Percentiles rank a stretch among this genome's conserved stretches.
These are phyloP conservation scores for Lecanicillium sp. DNA, from an alignment of 2,329 filamentous ascomycete genomes.

Conservation along the genomic window DNA sequence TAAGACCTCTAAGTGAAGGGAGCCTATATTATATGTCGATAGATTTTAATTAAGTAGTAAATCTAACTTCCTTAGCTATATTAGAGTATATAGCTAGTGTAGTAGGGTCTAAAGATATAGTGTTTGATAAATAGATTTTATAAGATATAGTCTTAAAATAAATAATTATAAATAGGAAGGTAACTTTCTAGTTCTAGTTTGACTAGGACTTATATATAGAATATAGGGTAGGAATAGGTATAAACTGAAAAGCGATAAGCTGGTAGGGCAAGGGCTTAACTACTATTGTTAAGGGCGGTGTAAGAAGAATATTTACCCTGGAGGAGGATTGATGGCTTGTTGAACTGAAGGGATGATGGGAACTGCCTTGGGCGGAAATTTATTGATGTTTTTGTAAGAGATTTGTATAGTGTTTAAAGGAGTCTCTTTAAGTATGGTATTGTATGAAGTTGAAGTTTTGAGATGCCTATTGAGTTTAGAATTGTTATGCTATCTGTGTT, in stretches of 20 bases:
- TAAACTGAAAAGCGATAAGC: background rate
- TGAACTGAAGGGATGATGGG: conserved; percentile 1
- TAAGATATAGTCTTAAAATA: conserved; percentile 7
- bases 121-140: conserved; percentile 9
- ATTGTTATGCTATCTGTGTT: no score
- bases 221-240: background rate
- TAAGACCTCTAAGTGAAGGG: background rate
- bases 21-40: background rate
- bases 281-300: background rate
- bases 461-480: no score
- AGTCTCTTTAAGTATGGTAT: conserved; percentile 1
- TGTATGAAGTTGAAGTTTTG: background rate
- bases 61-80: background rate
- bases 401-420: background rate
- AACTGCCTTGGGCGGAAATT: conserved; percentile 2
- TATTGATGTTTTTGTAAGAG: background rate
- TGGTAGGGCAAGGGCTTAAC: background rate
- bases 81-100: background rate
- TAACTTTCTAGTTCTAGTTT: conserved; percentile 10
- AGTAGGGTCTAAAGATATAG: background rate
- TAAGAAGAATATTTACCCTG: background rate
- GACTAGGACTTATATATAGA: conserved; percentile 2
- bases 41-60: background rate
- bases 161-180: conserved; percentile 7
- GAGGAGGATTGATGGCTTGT: conserved; percentile 1